Conservation (phyloP, 805 yeast species). For the Brettanomyces anomalus region DNA sequence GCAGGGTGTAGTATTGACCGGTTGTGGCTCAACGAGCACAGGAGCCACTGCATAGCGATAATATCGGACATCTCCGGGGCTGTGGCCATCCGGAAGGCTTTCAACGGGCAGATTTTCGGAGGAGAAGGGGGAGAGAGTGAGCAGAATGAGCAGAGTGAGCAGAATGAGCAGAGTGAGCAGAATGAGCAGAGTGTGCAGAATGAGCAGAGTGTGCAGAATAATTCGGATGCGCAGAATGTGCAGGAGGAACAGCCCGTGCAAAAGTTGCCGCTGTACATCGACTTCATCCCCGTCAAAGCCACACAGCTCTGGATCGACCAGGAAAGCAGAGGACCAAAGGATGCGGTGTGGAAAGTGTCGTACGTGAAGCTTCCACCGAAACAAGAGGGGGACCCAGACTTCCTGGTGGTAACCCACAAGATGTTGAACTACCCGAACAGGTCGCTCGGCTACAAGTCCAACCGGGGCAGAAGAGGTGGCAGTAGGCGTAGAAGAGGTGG, state of each 20-base stretch:
- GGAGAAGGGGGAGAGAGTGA: conserved; percentile 4
- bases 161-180: too few species aligned
- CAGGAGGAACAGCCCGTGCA: conserved; percentile 4
- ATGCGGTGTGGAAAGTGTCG: conserved; percentile 37
- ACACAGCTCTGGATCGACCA: conserved; percentile 38
- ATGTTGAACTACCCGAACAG: conserved; percentile 27
- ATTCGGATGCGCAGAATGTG: conserved; percentile 6
- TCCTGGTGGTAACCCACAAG: conserved; percentile 22
- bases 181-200: conserved; percentile 9
- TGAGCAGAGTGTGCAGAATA: conserved; percentile 7
- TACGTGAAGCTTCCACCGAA: conserved; percentile 28
- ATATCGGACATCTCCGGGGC: conserved; percentile 34
- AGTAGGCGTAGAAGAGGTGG: conserved; percentile 8
- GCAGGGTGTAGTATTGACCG: conserved; percentile 27
- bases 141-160: too few species aligned
- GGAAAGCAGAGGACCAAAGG: conserved; percentile 34
- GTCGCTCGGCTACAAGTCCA: conserved; percentile 26
- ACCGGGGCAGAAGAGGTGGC: conserved; percentile 6
- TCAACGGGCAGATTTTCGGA: conserved; percentile 31
- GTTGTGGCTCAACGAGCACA: conserved; percentile 34
- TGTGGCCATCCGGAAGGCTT: conserved; percentile 22
- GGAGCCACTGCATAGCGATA: conserved; percentile 36
- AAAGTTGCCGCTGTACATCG: conserved; percentile 26
- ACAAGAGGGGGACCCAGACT: conserved; percentile 16
- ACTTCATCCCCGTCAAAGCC: conserved; percentile 37